Base-by-base conservation (phyloP, 192 early-diverging fungal genomes). In the Podila epicladia region DNA sequence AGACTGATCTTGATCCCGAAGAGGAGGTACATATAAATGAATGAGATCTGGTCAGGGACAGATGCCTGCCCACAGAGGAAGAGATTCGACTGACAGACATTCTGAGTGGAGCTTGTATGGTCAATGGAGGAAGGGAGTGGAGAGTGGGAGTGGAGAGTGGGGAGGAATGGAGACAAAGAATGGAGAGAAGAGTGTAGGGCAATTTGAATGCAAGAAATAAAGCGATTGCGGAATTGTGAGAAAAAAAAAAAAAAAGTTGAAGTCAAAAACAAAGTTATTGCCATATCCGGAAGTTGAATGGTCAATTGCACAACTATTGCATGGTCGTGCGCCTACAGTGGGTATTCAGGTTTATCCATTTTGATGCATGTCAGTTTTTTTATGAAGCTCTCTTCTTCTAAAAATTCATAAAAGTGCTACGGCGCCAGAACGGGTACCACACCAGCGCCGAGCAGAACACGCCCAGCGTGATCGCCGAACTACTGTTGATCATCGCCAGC, bases 401-500 rank as follows among this genome's bases (percentile, higher is more conserved):
- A 66, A 85, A 85, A 50, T 68, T 82, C 69, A 85, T 73, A 8
- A 85, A 74, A 0, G 73, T 75, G 12, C 67, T 75, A 64, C 63
- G 72, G 58, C 80, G 74, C 73, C 84, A 82, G 65, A 80, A 76
- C 5, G 84, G 74, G 32, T 82, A 82, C 20, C 73, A 74, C 24
- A 85, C 63, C 50, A 85, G 55, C 4, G 74, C 71, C 4, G 84
- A 71, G 37, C 70, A 68, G 45, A 85, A 85, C 26, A 85, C 67
- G 3, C 78, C 84, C 17, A 85, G 73, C 1, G 84, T 82, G 41
- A 85, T 85, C 9, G 74, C 84, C 1, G 73, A 74, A 4, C 78
- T 63, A 5, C 75, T 71, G 49, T 76, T 22, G 17, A 85, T 82
- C 84, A 85, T 85, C 17, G 70, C 67, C 74, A 85, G 24, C 24